These are phyloP conservation scores for Mitragyna speciosa DNA, from an alignment of 257 asterid species.

Conservation along the genomic window DNA sequence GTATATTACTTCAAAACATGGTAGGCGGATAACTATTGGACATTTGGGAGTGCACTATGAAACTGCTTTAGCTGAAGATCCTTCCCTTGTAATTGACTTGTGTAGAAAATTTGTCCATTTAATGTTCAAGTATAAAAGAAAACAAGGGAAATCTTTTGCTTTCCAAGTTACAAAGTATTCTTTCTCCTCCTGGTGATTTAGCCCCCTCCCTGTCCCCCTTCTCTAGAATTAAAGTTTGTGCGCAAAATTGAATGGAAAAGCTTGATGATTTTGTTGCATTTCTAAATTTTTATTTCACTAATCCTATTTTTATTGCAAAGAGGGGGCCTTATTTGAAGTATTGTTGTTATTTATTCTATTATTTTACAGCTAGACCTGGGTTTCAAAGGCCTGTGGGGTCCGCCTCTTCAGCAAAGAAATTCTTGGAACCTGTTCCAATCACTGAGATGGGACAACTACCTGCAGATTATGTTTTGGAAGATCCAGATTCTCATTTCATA, in stretches of 20 bases:
- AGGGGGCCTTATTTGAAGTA: neutral
- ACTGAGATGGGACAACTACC: constrained; percentile 82
- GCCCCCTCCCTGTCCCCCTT: too few species aligned
- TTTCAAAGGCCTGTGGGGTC: constrained; percentile 61
- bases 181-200: neutral
- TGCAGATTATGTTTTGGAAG: constrained; percentile 68
- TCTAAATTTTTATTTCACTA: neutral
- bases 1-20: neutral
- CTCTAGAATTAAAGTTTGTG: too few species aligned
- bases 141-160: too few species aligned
- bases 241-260: neutral
- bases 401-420: constrained; percentile 34
- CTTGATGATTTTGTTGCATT: neutral
- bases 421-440: constrained; percentile 63
- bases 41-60: neutral
- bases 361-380: constrained; percentile 88
- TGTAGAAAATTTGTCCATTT: neutral
- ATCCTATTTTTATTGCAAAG: neutral
- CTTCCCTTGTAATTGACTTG: neutral
- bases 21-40: neutral
- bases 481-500: constrained; percentile 93
- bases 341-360: neutral
- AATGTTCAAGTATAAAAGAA: too few species aligned
- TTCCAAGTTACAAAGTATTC: neutral
- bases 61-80: neutral